Evolutionary conservation across 257 asterid species (phyloP), one percentile per base, ranked within the genome.

Genomic region (Capsicum pubescens): DNA sequence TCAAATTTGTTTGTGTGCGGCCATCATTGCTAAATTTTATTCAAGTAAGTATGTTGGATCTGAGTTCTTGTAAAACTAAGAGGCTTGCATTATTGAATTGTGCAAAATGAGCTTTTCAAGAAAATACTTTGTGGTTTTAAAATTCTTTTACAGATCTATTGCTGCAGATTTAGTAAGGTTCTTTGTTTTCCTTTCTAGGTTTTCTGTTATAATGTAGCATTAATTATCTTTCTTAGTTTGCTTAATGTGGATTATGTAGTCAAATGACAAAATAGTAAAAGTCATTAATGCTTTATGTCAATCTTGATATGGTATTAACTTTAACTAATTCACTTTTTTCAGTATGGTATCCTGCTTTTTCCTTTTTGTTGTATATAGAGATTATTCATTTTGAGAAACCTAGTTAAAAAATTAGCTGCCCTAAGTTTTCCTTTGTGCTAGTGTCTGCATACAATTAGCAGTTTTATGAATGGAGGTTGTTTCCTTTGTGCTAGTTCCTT

Each of bases 31-130:
- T 77, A 39, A 52, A 13, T 54, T 85, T 85, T 74, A 78, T 86
- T 86, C 80, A 85, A 82, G 98, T 93, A 89, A 93, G 93, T 91
- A 86, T 70, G 71, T 86, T 93, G 92, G 98, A 94, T 92, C 94
- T 89, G 91, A 87, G 87, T 88, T 88, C n/a, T 67, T 78, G 81
- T 79, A 19, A n/a, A 36, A 61, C 42, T 68, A 56, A 26, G 57
- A 56, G 56, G 72, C 80, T 83, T 89, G 44, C 66, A 77, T 56
- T 46, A 44, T 84, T 84, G 85, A 82, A 59, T 87, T 46, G 32
- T 26, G 32, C 32, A 26, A 26, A 26, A 26, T 26, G 32, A 26
- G 32, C 32, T 26, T 26, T 26, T 26, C 32, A 26, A 26, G 32
- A 26, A 26, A 26, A 26, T 26, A 26, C 32, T 26, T 26, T 26